Conservation (phyloP, 1,284 basidiomycete genomes). For the Rhodotorula mucilaginosa region DNA sequence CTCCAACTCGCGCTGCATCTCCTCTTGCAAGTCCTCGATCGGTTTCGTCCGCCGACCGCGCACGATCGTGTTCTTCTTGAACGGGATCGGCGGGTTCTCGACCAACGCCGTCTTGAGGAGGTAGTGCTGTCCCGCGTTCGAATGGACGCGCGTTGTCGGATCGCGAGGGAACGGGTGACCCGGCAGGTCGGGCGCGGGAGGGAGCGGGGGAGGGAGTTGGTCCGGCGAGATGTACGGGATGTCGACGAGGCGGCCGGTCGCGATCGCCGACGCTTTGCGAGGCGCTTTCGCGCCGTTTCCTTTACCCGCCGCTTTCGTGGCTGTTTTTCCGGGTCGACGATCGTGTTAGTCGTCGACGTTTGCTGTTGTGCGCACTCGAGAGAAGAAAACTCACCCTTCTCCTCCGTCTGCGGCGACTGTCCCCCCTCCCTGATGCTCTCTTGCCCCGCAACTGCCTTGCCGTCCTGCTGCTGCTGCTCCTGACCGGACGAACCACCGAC, state of each 20-base stretch:
- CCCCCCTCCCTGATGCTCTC: not conserved
- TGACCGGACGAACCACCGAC: constrained; percentile 4
- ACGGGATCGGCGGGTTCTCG: constrained; percentile 29
- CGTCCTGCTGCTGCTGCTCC: not conserved
- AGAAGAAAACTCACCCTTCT: not conserved
- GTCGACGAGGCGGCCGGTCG: constrained; percentile 1
- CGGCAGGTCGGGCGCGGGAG: constrained; percentile 3
- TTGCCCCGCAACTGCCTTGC: too few relatives aligned
- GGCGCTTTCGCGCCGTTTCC: not conserved
- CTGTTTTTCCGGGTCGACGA: not conserved
- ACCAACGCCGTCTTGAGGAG: constrained; percentile 26
- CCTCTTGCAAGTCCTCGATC: not conserved
- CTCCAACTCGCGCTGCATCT: constrained; percentile 4
- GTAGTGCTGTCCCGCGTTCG: constrained; percentile 11
- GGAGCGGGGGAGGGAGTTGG: constrained; percentile 1
- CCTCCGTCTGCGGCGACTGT: not conserved
- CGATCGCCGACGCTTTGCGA: not conserved
- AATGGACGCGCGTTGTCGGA: not conserved
- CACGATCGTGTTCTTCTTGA: constrained; percentile 27
- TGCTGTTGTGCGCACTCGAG: too few relatives aligned
- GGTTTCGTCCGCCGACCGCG: constrained; percentile 28
- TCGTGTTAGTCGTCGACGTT: too few relatives aligned
- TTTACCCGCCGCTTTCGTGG: not conserved
- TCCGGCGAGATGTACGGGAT: not conserved
- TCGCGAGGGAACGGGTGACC: constrained; percentile 15